phyloP scores from a whole-genome alignment of 2,329 filamentous ascomycete genomes.

The Talaromyces pinophilus region DNA sequence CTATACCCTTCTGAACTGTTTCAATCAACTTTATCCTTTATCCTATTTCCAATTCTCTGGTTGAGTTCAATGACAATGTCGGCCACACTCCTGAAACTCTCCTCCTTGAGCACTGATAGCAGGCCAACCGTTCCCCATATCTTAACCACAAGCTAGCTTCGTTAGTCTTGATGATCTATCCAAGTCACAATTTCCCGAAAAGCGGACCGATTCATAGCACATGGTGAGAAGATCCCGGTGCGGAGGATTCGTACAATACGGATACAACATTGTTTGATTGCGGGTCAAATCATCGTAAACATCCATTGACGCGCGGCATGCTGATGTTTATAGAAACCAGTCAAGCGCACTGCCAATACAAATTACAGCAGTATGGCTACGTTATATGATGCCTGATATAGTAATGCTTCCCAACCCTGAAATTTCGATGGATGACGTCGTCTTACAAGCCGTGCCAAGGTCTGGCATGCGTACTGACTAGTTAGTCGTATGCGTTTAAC shows the following conservation, averaged over 20 bases:
- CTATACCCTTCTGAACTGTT: not conserved
- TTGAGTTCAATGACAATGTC: not conserved
- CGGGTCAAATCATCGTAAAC: not conserved
- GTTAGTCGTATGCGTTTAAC: not conserved
- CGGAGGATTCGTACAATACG: not conserved
- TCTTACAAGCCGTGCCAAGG: conserved; percentile 1
- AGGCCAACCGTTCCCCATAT: not conserved
- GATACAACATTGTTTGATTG: not conserved
- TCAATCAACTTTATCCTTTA: not conserved
- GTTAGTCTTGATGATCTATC: not conserved
- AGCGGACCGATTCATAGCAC: not conserved
- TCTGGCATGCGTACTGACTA: not conserved
- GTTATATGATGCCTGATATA: not conserved
- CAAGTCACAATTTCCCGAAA: conserved; percentile 7
- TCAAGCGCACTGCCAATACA: not conserved
- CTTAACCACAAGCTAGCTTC: not conserved
- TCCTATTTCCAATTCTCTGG: not conserved
- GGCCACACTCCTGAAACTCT: not conserved
- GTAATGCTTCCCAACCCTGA: not conserved
- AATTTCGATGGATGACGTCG: conserved; percentile 3
- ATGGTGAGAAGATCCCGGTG: not conserved
- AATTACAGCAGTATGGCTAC: not conserved
- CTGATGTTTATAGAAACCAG: not conserved
- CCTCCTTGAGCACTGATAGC: conserved; percentile 6
- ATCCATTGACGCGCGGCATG: not conserved